Conservation (phyloP, 2,329 filamentous ascomycete species). For the Talaromyces marneffei region DNA sequence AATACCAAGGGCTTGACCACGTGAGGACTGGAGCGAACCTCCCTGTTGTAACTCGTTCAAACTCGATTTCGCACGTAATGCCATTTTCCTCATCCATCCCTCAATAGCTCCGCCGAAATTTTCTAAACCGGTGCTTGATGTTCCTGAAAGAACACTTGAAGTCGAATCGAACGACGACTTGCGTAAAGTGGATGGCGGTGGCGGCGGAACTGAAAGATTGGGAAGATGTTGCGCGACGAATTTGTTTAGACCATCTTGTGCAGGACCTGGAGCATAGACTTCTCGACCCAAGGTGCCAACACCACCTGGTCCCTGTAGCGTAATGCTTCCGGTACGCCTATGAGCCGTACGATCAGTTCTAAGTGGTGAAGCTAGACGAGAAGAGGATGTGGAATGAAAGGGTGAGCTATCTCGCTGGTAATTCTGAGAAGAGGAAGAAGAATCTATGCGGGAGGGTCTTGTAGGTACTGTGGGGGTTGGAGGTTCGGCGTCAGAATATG, state of each 20-base stretch:
- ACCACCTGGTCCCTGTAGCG: slow-evolving; percentile 78
- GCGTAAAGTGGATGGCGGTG: slow-evolving; percentile 55
- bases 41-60: slow-evolving; percentile 36
- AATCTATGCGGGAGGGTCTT: slow-evolving; percentile 21
- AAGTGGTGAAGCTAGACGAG: slow-evolving; percentile 9
- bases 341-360: slow-evolving; percentile 29
- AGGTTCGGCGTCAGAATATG: slow-evolving; percentile 56
- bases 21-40: slow-evolving; percentile 21
- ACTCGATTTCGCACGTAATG: slow-evolving; percentile 42
- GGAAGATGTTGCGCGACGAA: slow-evolving; percentile 81
- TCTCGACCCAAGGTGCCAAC: slow-evolving; percentile 71
- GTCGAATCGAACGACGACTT: slow-evolving; percentile 32
- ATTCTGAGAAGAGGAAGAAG: slow-evolving; percentile 19
- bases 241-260: slow-evolving; percentile 74
- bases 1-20: slow-evolving; percentile 23
- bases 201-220: slow-evolving; percentile 64
- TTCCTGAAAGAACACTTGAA: slow-evolving; percentile 27
- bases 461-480: slow-evolving; percentile 30
- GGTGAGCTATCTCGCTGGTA: slow-evolving; percentile 17
- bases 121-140: slow-evolving; percentile 54
- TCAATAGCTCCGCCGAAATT: slow-evolving; percentile 83
- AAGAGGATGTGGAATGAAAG: background rate
- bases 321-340: slow-evolving; percentile 41
- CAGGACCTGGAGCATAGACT: slow-evolving; percentile 57
- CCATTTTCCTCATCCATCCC: slow-evolving; percentile 81